phyloP scores from a whole-genome alignment of 139 green algal species.

The Volvox africanus region DNA sequence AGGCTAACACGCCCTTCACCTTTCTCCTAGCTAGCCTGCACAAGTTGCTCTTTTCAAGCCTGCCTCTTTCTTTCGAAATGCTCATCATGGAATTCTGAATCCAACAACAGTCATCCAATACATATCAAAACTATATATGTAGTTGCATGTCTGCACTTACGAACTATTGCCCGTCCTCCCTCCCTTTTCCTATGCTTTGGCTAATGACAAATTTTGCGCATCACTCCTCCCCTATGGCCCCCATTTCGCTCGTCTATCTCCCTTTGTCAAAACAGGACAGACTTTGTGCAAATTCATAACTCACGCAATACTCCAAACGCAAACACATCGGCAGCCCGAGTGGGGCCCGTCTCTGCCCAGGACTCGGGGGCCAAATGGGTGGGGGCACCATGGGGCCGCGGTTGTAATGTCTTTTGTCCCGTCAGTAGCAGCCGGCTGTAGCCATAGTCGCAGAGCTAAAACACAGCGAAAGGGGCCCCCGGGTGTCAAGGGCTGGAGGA shows the following conservation, averaged over 20 bases:
- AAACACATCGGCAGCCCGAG: neutral
- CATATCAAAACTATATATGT: neutral
- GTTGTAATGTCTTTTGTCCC: neutral
- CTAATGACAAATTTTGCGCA: neutral
- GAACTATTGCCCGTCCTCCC: neutral
- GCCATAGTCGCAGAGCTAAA: constrained; percentile 6
- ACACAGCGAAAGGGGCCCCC: too few species aligned
- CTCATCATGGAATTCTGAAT: neutral
- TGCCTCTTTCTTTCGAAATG: neutral
- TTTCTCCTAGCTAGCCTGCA: too few species aligned
- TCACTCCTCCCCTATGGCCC: neutral
- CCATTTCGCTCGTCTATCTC: too few species aligned
- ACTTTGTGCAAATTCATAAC: neutral
- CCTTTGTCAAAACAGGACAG: neutral
- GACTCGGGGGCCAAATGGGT: constrained; percentile 24
- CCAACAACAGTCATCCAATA: too few species aligned
- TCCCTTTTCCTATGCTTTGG: neutral
- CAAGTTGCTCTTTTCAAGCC: too few species aligned
- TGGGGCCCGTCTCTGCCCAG: neutral
- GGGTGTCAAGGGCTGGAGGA: too few species aligned
- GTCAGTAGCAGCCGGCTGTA: constrained; percentile 16
- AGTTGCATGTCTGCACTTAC: neutral
- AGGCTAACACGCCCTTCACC: neutral
- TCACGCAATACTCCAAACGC: constrained; percentile 15
- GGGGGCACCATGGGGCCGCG: constrained; percentile 20